These are phyloP conservation scores for Darksidea phi DNA, from an alignment of 495 filamentous ascomycete genomes.

Conservation along the genomic window DNA sequence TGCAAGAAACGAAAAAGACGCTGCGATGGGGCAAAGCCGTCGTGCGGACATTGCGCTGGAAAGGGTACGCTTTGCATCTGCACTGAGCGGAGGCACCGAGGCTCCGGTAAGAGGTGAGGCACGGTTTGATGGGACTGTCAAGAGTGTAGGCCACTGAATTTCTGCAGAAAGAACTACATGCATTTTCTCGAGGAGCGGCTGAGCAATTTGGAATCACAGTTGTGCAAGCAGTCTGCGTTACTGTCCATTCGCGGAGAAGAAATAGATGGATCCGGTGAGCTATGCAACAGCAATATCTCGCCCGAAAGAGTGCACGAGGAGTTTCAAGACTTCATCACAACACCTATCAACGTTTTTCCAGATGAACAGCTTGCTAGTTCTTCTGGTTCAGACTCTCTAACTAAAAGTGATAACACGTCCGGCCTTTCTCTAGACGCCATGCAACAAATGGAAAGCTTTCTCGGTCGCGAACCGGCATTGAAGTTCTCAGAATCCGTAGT, in stretches of 20 bases:
- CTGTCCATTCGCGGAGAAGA: background rate
- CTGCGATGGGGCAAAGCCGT: background rate
- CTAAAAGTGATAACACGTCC: background rate
- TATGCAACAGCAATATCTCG: no score
- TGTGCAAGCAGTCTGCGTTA: background rate
- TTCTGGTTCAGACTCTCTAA: background rate
- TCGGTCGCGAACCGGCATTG: background rate
- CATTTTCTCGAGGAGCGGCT: background rate
- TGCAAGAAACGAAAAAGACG: background rate
- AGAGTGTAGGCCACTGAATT: background rate
- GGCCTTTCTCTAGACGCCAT: background rate
- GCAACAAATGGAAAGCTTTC: background rate
- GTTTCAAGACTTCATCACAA: background rate
- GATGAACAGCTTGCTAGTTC: background rate
- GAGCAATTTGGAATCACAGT: background rate
- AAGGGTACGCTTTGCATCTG: background rate
- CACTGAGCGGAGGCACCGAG: background rate
- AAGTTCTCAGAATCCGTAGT: background rate
- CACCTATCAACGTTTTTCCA: background rate
- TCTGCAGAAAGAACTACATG: background rate
- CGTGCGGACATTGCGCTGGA: background rate
- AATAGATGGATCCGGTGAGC: background rate
- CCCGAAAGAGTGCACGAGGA: no score
- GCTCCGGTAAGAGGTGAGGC: background rate
- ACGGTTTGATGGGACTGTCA: background rate